Evolutionary conservation across 495 filamentous ascomycete species (phyloP), one percentile per base, ranked within the genome.

Genomic region (Hypoxylon lienhwacheense): DNA sequence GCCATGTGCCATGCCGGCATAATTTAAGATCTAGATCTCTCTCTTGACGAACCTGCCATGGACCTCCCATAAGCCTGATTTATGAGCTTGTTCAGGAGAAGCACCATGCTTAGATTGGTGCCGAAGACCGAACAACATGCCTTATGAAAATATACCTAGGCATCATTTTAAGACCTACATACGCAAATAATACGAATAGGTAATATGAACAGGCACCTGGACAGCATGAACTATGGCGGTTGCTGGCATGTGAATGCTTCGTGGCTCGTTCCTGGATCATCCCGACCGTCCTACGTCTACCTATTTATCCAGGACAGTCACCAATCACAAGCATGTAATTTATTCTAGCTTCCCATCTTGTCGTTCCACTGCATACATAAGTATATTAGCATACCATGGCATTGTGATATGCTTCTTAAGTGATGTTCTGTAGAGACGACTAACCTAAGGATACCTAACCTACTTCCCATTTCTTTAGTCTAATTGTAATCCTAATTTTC

Each of bases 401-500:
- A 32, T 20, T 46, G 24, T 28, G 34, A 55, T 54, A 50, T 46
- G 8, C 34, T 36, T 28, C 25, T 55, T 6, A 37, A 36, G 40
- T 31, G 39, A 40, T 40, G 39, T 49, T 40, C n/a, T 48, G 49
- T 44, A 53, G 16, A 14, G 12, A 36, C 15, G 12, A 37, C n/a
- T 16, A 28, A 32, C 34, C 46, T 22, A 31, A 22, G 15, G 8
- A 47, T 15, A 21, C 10, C 17, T 25, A 8, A 32, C 11, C 7
- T 33, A 32, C 24, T 8, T 19, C 11, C 10, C 46, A n/a, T 6
- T 43, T 46, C 17, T 49, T 15, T 26, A 5, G 28, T 19, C 17
- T 44, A 48, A 52, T 62, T 33, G 31, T 55, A 57, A 66, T 64
- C 39, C 33, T 66, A 58, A 65, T 63, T 39, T 46, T 62, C 47